Base-by-base conservation (phyloP, 768 basidiomycete species). In the Lentinula sp. region DNA sequence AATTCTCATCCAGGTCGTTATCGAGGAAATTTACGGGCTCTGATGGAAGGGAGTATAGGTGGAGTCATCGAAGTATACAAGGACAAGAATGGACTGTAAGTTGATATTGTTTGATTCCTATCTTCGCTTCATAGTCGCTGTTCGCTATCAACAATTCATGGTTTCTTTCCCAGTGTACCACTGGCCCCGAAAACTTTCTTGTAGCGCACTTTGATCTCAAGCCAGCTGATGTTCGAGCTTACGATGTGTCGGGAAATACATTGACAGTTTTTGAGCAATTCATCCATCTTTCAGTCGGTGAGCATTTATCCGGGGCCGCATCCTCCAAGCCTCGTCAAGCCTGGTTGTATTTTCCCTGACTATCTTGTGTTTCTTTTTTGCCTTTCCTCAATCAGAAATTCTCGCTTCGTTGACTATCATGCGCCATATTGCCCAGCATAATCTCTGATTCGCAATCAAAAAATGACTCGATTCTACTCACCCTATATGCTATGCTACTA, bases 11-110 rank as follows among this genome's bases (percentile, higher is more conserved):
- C 63, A 89, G 89, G 55, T 87, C 89, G 8, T 72, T 89, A 63
- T 82, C 82, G 48, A 73, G 89, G 49, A 89, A 87, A 70, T 91
- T 91, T 64, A 74, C 70, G 51, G 88, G 80, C 15, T 84, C 84
- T 43, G 87, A 90, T 68, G 87, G 87, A 37, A 77, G 77, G 31
- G 88, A 90, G 66, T 90, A 90, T 65, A 78, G 78, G 69, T 91
- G 89, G 89, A 79, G 80, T 32, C 75, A 84, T 70, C 78, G 78
- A 34, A 75, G 74, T 43, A 70, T 79, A 34, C 75, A 77, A 7
- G 84, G 80, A 16, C 87, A 89, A 61, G 87, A 90, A 73, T 91
- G 89, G 89, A 78, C 88, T 69, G 89, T 91, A 70, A 69, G 89
- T 80, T 39, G 31, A n/a, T 48, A 31, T 55, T 13, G 61, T 13